Evolutionary conservation across 2,329 filamentous ascomycete species (phyloP).

Genomic region (Dendrostoma leiphaemia): DNA sequence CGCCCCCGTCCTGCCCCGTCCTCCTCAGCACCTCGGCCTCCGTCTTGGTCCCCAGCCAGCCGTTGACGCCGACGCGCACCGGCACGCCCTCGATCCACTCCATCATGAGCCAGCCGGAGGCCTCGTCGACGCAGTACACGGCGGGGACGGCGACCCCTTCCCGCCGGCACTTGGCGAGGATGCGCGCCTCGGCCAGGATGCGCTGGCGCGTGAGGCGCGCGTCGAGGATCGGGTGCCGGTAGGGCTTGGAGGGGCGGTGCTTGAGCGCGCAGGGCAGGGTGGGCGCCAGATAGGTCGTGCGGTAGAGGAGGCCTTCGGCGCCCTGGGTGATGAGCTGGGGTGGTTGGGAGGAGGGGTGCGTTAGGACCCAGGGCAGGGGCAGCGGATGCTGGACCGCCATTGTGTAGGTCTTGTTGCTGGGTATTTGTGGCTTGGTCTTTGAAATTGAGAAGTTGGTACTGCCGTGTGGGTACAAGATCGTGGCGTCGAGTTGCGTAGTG

Average conservation of each 20-base stretch:
- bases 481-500: not conserved
- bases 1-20: too few relatives aligned
- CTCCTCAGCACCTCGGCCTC: constrained; percentile 21
- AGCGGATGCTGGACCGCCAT: constrained; percentile 29
- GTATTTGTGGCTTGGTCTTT: not conserved
- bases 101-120: constrained; percentile 71
- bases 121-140: constrained; percentile 68
- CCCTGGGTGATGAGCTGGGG: constrained; percentile 83
- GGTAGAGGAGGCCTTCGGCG: constrained; percentile 93
- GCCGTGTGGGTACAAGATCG: not conserved
- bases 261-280: constrained; percentile 76
- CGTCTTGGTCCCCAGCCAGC: constrained; percentile 53
- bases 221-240: constrained; percentile 88
- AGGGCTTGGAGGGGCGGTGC: constrained; percentile 86
- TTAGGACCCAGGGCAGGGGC: constrained; percentile 64
- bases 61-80: constrained; percentile 68
- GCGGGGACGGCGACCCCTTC: constrained; percentile 82
- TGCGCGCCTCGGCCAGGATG: constrained; percentile 83
- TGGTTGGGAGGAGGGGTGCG: constrained; percentile 55
- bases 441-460: not conserved
- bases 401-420: not conserved
- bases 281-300: constrained; percentile 73
- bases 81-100: constrained; percentile 80
- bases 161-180: constrained; percentile 73
- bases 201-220: constrained; percentile 81